phyloP scores from a whole-genome alignment of 768 basidiomycete genomes.

The Tricholoma saponaceum region DNA sequence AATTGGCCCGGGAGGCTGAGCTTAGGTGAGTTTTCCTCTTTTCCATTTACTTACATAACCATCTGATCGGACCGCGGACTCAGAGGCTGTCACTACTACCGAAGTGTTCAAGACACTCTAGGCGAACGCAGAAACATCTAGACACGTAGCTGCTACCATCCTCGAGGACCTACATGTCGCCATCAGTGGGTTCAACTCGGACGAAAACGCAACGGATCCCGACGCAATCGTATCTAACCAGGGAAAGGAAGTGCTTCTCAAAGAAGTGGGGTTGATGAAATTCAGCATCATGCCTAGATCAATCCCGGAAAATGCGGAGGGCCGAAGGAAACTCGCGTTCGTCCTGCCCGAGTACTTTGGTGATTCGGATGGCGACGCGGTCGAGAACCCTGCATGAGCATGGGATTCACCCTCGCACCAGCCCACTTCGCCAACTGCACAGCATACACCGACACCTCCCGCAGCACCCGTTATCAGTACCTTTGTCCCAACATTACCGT shows the following conservation, averaged over 20 bases:
- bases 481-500: too few species aligned
- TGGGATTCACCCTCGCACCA: too few species aligned
- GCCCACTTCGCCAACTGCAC: too few species aligned
- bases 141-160: constrained; percentile 66
- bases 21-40: constrained; percentile 54
- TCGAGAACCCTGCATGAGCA: not conserved
- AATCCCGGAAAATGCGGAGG: too few species aligned
- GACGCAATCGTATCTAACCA: constrained; percentile 6
- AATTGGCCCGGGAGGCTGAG: constrained; percentile 94
- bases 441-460: too few species aligned
- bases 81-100: constrained; percentile 83
- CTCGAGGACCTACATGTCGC: constrained; percentile 69
- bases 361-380: constrained; percentile 7
- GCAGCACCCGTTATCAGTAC: too few species aligned
- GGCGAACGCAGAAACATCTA: constrained; percentile 82
- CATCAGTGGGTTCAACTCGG: too few species aligned
- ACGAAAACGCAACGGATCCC: not conserved
- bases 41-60: not conserved
- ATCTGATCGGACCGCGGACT: constrained; percentile 21
- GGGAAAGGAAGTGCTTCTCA: constrained; percentile 44
- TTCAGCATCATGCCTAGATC: too few species aligned
- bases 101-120: too few species aligned
- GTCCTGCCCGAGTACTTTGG: too few species aligned
- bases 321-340: too few species aligned
- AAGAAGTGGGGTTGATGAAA: constrained; percentile 78